Evolutionary conservation across 805 yeast species (phyloP), one percentile per base, ranked within the genome.

Genomic region (Ogataea paradorogensis): DNA sequence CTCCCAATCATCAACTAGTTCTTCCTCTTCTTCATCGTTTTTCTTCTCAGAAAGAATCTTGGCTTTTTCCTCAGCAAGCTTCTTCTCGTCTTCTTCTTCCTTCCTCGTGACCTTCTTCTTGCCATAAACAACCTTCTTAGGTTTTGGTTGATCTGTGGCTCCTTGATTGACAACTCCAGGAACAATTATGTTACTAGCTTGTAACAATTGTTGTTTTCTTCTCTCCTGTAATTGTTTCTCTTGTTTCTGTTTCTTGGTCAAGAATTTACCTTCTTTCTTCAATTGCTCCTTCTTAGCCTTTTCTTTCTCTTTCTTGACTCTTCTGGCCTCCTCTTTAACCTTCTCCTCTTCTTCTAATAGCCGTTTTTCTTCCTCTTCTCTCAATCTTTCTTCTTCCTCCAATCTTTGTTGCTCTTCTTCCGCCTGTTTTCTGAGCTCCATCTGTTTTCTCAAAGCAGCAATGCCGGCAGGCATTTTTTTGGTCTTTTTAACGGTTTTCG

Each of bases 191-290:
- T 79, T 78, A 46, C 88, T 84, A 25, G 89, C 69, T 43, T 82
- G 82, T 50, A 91, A 73, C 46, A 91, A 71, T 56, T 82, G 89
- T 50, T 85, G 85, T 63, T 95, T 84, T 69, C 98, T 88, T 61
- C 85, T 84, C 59, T 91, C 97, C 56, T 82, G 77, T 28, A 81
- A 65, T 38, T 81, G 86, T 69, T 86, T 85, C 62, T 89, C 95
- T 65, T 89, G 96, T 67, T 85, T 88, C 73, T 93, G 99, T 61
- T 90, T 91, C 71, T 87, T 93, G 44, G 96, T 85, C 59, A 93
- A 69, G 40, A 82, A 80, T 61, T 93, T 93, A 58, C 99, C 99
- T 67, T 91, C 97, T 25, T 96, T 93, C 67, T 86, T 87, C 62
- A 93, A 78, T 67, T 87, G 91, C 56, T 93, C 99, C 51, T 78